Conservation (phyloP, 495 filamentous ascomycete genomes). For the Amorphotheca resinae region DNA sequence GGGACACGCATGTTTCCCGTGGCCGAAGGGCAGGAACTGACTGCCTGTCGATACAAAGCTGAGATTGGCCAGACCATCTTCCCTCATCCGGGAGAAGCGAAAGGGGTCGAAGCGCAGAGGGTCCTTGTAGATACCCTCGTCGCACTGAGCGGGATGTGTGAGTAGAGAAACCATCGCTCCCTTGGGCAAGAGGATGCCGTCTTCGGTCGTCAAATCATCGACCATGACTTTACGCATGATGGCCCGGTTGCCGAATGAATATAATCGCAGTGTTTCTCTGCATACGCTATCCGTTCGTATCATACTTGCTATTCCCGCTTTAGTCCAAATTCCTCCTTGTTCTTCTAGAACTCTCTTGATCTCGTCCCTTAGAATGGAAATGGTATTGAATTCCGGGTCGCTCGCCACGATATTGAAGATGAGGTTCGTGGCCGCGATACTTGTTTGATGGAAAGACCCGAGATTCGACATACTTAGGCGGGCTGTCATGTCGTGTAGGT, state of each 20-base stretch:
- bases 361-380: conserved; percentile 26
- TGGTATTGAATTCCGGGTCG: conserved; percentile 26
- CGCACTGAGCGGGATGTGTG: conserved; percentile 21
- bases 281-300: conserved; percentile 26
- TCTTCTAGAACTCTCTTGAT: conserved; percentile 8
- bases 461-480: conserved; percentile 21
- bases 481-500: conserved; percentile 21
- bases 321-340: conserved; percentile 22
- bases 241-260: conserved; percentile 24
- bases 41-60: not conserved
- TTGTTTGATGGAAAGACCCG: conserved; percentile 22
- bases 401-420: conserved; percentile 24
- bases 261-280: conserved; percentile 29
- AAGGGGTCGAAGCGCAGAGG: conserved; percentile 26
- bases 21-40: conserved; percentile 1
- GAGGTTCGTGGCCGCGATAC: conserved; percentile 16
- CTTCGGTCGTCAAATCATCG: conserved; percentile 17
- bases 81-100: conserved; percentile 22
- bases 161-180: conserved; percentile 21
- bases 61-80: conserved; percentile 2
- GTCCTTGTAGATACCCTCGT: conserved; percentile 22
- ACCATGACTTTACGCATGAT: conserved; percentile 23
- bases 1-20: conserved; percentile 27
- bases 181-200: conserved; percentile 25
- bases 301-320: conserved; percentile 24